phyloP scores from a whole-genome alignment of 164 flowering plant genomes.

The Kalanchoe fedtschenkoi region DNA sequence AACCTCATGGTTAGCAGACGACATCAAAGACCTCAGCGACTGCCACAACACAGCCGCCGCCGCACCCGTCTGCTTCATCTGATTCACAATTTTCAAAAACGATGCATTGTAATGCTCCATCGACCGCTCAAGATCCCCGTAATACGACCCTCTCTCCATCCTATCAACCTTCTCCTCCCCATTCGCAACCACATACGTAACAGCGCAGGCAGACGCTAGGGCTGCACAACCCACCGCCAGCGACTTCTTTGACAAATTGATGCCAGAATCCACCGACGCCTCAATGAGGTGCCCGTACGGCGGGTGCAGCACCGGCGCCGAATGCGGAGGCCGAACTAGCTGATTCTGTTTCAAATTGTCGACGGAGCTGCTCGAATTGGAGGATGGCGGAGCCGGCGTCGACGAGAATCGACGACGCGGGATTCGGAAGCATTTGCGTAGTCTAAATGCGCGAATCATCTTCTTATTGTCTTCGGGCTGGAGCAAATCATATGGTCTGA shows the following conservation, averaged over 20 bases:
- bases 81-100: constrained; percentile 25
- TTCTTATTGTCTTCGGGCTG: not conserved
- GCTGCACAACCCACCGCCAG: not conserved
- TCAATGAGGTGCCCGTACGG: not conserved
- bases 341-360: constrained; percentile 12
- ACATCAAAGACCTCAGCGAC: constrained; percentile 72
- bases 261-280: not conserved
- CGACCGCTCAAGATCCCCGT: not conserved
- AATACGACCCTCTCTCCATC: not conserved
- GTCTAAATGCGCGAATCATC: not conserved
- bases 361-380: constrained; percentile 10
- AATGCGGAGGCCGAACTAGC: constrained; percentile 16
- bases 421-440: not conserved
- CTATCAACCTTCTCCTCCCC: not conserved
- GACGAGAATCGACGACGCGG: constrained; percentile 12
- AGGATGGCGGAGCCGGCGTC: constrained; percentile 10
- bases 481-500: not conserved
- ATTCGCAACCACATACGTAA: not conserved
- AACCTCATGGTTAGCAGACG: constrained; percentile 80
- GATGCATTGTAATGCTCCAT: not conserved
- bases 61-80: constrained; percentile 57
- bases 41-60: constrained; percentile 83
- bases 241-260: not conserved
- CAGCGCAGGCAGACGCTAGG: constrained; percentile 1
- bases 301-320: constrained; percentile 18